Conservation (phyloP, 2,329 filamentous ascomycete genomes). For the Sporothrix protearum region DNA sequence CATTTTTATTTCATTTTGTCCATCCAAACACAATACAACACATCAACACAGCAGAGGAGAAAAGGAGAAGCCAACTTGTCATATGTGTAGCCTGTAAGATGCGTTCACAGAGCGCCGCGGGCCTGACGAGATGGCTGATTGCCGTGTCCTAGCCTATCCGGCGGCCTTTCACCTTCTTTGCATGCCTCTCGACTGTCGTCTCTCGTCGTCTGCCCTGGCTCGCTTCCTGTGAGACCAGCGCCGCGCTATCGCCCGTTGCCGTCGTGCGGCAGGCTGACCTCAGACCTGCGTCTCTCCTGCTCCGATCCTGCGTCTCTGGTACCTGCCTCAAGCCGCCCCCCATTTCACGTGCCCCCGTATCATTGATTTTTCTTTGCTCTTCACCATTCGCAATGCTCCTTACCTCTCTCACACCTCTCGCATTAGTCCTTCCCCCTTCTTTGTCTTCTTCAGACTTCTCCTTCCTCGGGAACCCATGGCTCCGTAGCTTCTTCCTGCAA, state of each 20-base stretch:
- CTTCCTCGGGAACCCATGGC: neutral
- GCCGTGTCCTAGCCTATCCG: neutral
- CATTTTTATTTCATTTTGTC: no score
- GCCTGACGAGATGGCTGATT: neutral
- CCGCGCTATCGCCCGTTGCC: neutral
- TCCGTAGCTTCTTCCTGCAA: slow-evolving; percentile 2
- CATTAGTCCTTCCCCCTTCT: neutral
- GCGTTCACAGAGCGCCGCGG: neutral
- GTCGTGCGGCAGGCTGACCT: slow-evolving; percentile 12
- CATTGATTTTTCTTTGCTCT: neutral
- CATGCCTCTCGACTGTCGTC: neutral
- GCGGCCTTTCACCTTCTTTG: neutral
- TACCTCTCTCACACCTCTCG: neutral
- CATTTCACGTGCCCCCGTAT: neutral
- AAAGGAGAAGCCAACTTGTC: neutral
- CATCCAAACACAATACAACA: neutral
- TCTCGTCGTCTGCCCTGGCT: neutral
- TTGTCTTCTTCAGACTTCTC: neutral
- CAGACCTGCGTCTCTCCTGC: slow-evolving; percentile 16
- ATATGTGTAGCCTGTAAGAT: neutral
- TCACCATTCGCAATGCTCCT: no score
- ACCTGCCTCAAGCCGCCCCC: neutral
- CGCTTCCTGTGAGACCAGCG: slow-evolving; percentile 7
- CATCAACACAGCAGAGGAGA: neutral
- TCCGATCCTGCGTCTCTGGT: neutral